Conservation (phyloP, 2,329 filamentous ascomycete genomes). For the Bipolaris zeicola region DNA sequence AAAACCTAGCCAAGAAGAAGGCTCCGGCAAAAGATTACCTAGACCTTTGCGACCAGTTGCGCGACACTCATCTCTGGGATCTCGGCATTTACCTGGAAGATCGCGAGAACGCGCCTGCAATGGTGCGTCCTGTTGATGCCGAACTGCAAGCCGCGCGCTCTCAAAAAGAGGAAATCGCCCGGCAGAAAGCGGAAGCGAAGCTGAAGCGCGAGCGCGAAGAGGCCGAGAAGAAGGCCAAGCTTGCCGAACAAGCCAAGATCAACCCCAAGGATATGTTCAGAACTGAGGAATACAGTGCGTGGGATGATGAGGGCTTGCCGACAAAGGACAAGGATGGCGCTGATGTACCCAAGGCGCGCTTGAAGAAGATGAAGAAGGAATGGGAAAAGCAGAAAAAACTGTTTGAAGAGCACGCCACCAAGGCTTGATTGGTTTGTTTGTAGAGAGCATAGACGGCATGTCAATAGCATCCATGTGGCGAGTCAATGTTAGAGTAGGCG, state of each 20-base stretch:
- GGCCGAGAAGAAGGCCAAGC: constrained; percentile 59
- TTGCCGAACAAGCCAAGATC: constrained; percentile 63
- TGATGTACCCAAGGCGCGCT: constrained; percentile 77
- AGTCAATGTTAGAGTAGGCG: no score
- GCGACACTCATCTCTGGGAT: constrained; percentile 80
- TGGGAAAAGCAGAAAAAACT: constrained; percentile 90
- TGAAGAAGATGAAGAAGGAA: constrained; percentile 85
- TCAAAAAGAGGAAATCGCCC: constrained; percentile 57
- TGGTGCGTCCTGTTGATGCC: constrained; percentile 71
- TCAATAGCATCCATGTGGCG: not conserved
- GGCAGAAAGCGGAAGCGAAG: constrained; percentile 53
- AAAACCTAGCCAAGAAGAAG: constrained; percentile 56
- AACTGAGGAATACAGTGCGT: constrained; percentile 69
- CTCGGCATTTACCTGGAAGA: constrained; percentile 89
- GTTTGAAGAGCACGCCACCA: constrained; percentile 59
- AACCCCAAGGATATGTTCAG: constrained; percentile 64
- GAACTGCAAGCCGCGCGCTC: constrained; percentile 60
- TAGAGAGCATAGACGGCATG: not conserved
- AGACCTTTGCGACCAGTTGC: constrained; percentile 71
- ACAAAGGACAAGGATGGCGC: constrained; percentile 76
- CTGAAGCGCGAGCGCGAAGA: constrained; percentile 65
- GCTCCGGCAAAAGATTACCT: constrained; percentile 74
- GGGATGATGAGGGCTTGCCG: constrained; percentile 83
- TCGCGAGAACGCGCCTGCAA: constrained; percentile 70
- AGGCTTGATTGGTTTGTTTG: not conserved